A percentile compares a stretch with the other conserved stretches of the same genome.
These are phyloP conservation scores for Acanthamoeba sp. DNA, from an alignment of 208 protist species.

Conservation along the genomic window DNA sequence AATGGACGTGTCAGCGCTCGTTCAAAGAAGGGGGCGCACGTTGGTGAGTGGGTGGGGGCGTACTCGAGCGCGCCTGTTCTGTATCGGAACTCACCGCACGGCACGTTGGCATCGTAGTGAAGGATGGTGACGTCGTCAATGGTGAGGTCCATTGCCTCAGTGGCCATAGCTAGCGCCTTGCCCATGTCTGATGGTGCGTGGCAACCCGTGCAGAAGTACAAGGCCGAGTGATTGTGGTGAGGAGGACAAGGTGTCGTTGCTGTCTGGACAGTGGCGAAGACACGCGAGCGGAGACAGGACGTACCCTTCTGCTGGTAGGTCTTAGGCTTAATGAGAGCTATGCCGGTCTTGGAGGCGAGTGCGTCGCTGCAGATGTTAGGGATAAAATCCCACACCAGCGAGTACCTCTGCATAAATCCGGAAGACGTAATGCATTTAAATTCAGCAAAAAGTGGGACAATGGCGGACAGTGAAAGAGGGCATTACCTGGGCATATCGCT, in stretches of 20 bases:
- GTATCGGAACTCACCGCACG: constrained; percentile 7
- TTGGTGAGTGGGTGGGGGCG: background rate
- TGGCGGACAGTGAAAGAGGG: too few species aligned
- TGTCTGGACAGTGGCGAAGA: background rate
- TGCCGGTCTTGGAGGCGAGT: constrained; percentile 13
- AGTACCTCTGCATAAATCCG: constrained; percentile 12
- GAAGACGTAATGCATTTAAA: too few species aligned
- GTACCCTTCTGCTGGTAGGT: constrained; percentile 59
- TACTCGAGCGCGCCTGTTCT: constrained; percentile 1
- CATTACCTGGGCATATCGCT: background rate
- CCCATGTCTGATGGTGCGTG: constrained; percentile 33
- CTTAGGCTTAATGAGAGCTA: constrained; percentile 11
- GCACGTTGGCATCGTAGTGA: constrained; percentile 35
- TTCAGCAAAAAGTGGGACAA: too few species aligned
- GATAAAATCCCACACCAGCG: constrained; percentile 40
- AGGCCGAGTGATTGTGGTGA: too few species aligned
- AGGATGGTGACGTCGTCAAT: constrained; percentile 55
- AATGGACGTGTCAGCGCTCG: background rate
- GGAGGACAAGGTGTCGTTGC: too few species aligned
- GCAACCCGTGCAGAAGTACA: too few species aligned
- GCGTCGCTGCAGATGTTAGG: constrained; percentile 55
- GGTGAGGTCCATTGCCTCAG: constrained; percentile 49
- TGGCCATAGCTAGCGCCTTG: background rate
- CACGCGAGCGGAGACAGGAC: background rate
- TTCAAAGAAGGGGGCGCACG: background rate